Evolutionary conservation across 2,329 filamentous ascomycete genomes (phyloP).

Genomic region (Zymoseptoria tritici): DNA sequence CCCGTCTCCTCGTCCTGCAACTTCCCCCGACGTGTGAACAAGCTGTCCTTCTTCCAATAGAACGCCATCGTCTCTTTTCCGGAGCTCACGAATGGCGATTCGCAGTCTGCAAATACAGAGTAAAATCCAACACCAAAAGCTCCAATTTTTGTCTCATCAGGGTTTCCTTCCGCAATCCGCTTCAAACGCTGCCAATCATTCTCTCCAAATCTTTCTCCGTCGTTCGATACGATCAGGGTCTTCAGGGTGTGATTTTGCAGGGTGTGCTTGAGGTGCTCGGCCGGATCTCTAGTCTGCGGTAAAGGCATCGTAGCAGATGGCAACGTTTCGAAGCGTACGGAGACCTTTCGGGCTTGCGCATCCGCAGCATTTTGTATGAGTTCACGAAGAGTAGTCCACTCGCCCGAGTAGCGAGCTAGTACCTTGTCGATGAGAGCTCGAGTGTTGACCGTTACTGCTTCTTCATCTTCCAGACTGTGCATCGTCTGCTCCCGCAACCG

Average conservation of each 20-base stretch:
- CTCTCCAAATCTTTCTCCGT: slow-evolving; percentile 77
- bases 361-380: slow-evolving; percentile 98
- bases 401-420: slow-evolving; percentile 88
- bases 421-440: slow-evolving; percentile 96
- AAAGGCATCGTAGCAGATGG: slow-evolving; percentile 71
- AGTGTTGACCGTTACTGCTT: slow-evolving; percentile 96
- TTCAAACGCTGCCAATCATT: slow-evolving; percentile 93
- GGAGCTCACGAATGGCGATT: slow-evolving; percentile 93
- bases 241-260: slow-evolving; percentile 79
- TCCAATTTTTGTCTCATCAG: slow-evolving; percentile 97
- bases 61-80: slow-evolving; percentile 93
- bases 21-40: slow-evolving; percentile 82
- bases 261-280: slow-evolving; percentile 71
- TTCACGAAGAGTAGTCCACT: slow-evolving; percentile 82
- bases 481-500: slow-evolving; percentile 76
- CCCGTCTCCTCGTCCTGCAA: slow-evolving; percentile 58
- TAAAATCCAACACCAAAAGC: slow-evolving; percentile 98
- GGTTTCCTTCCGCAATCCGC: slow-evolving; percentile 97
- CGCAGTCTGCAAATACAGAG: slow-evolving; percentile 94
- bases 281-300: slow-evolving; percentile 57
- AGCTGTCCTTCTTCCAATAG: slow-evolving; percentile 97
- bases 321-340: slow-evolving; percentile 83
- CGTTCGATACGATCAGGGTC: slow-evolving; percentile 83
- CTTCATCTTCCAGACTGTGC: slow-evolving; percentile 79
- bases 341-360: slow-evolving; percentile 81